A percentile compares a stretch with the other conserved stretches of the same genome.
These are phyloP conservation scores for Eucommia ulmoides DNA, from an alignment of 257 asterid genomes.

Conservation along the genomic window DNA sequence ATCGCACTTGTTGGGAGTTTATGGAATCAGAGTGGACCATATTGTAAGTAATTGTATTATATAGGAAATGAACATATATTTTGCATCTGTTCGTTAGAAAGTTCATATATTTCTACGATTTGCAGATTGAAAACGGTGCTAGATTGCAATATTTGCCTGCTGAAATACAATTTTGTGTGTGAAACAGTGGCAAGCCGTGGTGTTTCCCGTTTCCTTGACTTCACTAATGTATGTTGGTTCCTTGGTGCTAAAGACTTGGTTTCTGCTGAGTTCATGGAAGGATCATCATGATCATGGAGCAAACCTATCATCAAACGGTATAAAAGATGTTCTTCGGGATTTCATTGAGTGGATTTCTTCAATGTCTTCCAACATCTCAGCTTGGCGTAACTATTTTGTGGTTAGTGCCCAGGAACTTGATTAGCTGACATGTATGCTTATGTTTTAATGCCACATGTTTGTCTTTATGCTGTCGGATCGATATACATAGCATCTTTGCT, in stretches of 20 bases:
- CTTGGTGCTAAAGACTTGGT: slow-evolving; percentile 32
- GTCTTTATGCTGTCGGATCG: no score
- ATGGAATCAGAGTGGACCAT: slow-evolving; percentile 72
- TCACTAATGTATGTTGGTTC: slow-evolving; percentile 82
- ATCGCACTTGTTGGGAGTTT: slow-evolving; percentile 32
- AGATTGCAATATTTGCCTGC: slow-evolving; percentile 19
- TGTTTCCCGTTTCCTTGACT: slow-evolving; percentile 64
- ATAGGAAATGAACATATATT: background rate
- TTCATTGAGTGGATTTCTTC: slow-evolving; percentile 27
- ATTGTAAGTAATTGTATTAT: slow-evolving; percentile 34
- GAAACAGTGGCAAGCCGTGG: slow-evolving; percentile 94
- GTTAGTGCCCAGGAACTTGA: no score
- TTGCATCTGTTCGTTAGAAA: slow-evolving; percentile 9
- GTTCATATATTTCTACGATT: slow-evolving; percentile 19
- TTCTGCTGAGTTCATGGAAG: slow-evolving; percentile 23
- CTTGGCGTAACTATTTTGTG: slow-evolving; percentile 94
- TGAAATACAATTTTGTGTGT: slow-evolving; percentile 61
- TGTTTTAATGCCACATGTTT: no score
- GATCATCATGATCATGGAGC: slow-evolving; percentile 28
- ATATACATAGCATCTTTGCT: no score
- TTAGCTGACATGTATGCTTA: no score
- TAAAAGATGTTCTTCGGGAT: slow-evolving; percentile 18
- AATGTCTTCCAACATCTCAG: slow-evolving; percentile 29
- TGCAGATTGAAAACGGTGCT: slow-evolving; percentile 62
- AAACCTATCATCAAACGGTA: slow-evolving; percentile 17